A percentile compares a stretch with the other conserved stretches of the same genome.
Conservation (phyloP, 73 alveolate species). For the Halteria grandinella region DNA sequence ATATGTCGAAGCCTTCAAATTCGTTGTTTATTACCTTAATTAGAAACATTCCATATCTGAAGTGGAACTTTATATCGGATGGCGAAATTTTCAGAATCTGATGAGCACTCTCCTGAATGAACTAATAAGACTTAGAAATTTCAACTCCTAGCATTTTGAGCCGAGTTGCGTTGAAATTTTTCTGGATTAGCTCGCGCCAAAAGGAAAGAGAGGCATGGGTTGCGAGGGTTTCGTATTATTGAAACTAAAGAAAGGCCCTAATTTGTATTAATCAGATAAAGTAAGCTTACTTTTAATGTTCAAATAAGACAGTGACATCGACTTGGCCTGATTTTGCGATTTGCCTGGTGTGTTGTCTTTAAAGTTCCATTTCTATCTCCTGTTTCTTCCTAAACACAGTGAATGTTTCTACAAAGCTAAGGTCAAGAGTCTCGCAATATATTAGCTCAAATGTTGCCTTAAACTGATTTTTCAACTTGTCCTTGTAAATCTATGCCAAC, state of each 20-base stretch:
- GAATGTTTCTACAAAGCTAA: too few relatives aligned
- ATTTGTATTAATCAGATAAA: conserved; percentile 13
- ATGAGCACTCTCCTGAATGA: background rate
- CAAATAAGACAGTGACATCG: conserved; percentile 5
- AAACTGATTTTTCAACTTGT: conserved; percentile 42
- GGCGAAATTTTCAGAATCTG: conserved; percentile 16
- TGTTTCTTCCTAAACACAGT: background rate
- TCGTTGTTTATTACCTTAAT: conserved; percentile 16
- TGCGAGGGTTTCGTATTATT: background rate
- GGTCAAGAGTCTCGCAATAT: conserved; percentile 28
- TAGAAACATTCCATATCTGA: conserved; percentile 38
- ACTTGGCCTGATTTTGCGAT: background rate
- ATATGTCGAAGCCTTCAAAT: conserved; percentile 13
- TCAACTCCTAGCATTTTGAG: conserved; percentile 12
- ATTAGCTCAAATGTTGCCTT: conserved; percentile 43
- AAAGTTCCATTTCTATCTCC: too few relatives aligned
- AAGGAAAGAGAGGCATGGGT: conserved; percentile 10
- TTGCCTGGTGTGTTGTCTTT: conserved; percentile 4
- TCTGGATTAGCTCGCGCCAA: conserved; percentile 40
- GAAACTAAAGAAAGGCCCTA: background rate
- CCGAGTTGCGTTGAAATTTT: background rate
- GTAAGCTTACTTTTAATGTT: conserved; percentile 3
- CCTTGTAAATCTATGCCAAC: conserved; percentile 1
- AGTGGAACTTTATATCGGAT: conserved; percentile 17
- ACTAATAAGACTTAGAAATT: conserved; percentile 11